These are phyloP conservation scores for Phialocephala sp. DNA, from an alignment of 2,329 filamentous ascomycete genomes.

Conservation along the genomic window DNA sequence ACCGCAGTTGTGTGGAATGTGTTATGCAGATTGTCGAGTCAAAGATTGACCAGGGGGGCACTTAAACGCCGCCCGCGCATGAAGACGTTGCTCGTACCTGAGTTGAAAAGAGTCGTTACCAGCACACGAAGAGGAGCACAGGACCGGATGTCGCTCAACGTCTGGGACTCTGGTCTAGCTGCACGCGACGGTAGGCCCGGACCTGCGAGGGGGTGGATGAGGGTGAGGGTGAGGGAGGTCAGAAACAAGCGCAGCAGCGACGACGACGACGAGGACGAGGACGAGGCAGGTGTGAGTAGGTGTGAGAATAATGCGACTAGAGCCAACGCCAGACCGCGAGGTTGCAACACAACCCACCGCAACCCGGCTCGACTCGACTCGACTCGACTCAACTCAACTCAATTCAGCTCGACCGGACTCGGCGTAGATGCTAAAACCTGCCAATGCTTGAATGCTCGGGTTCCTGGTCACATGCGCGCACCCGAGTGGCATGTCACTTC, in stretches of 20 bases:
- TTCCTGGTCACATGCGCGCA: constrained; percentile 6
- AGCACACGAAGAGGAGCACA: neutral
- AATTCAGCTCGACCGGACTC: neutral
- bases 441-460: neutral
- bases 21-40: constrained; percentile 29
- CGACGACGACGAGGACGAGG: no score
- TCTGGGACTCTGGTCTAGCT: neutral
- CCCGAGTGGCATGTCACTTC: neutral
- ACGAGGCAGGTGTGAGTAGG: no score
- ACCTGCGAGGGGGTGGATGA: constrained; percentile 8
- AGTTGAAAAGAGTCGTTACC: constrained; percentile 12
- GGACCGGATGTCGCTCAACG: neutral
- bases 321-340: neutral
- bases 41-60: constrained; percentile 13
- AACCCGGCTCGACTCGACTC: neutral
- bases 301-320: no score
- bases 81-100: constrained; percentile 26
- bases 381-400: neutral
- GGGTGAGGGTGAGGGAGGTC: neutral
- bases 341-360: neutral
- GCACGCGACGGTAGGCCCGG: neutral
- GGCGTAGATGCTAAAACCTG: constrained; percentile 5
- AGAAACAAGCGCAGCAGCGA: neutral
- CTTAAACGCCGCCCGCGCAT: constrained; percentile 24
- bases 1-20: constrained; percentile 28